Base-by-base conservation (phyloP, 2,329 filamentous ascomycete genomes). In the Decorospora gaudefroyi region DNA sequence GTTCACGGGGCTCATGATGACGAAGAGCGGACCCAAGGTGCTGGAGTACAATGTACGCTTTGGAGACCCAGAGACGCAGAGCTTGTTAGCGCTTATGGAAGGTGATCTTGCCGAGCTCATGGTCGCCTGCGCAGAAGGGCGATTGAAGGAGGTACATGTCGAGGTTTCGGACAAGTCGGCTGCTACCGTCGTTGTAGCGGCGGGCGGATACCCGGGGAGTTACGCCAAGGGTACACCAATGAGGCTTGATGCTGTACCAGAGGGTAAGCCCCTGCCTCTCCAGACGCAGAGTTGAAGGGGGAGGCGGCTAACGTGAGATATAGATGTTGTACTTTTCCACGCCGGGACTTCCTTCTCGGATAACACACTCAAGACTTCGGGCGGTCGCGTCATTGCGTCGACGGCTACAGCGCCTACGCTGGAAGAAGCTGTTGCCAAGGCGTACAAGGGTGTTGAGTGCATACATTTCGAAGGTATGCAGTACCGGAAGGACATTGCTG, bases 1-100 rank as follows among this genome's bases (percentile, higher is more conserved):
- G 12, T 93, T 93, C 72, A 93, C 88, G 1, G 93, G 91, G n/a
- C 76, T 96, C 27, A 96, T 96, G 90, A 87, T 96, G 74, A 93
- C 90, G 16, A 82, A 83, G 58, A 71, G 78, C 32, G 91, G 91
- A 0, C 85, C 90, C 29, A 90, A 88, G 71, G 85, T 90, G 6
- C 79, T 96, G 39, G 90, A 96, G 72, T 96, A 96, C 76, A 96
- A 96, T 61, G 90, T 95, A 35, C 84, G 91, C 44, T 95, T 95
- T 64, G 91, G 91, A 33, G 90, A 96, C 65, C 91, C 91, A 2
- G 91, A 96, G 72, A 93, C 89, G 0, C 90, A 96, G 74, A 93
- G 87, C 2, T 78, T 96, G 13, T 76, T 96, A 8, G 85, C 88
- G 7, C 77, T 96, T 12, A 78, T 96, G 63, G 85, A 93, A 49